Evolutionary conservation across 2,329 filamentous ascomycete species (phyloP).

Genomic region (Epichloe sibirici): DNA sequence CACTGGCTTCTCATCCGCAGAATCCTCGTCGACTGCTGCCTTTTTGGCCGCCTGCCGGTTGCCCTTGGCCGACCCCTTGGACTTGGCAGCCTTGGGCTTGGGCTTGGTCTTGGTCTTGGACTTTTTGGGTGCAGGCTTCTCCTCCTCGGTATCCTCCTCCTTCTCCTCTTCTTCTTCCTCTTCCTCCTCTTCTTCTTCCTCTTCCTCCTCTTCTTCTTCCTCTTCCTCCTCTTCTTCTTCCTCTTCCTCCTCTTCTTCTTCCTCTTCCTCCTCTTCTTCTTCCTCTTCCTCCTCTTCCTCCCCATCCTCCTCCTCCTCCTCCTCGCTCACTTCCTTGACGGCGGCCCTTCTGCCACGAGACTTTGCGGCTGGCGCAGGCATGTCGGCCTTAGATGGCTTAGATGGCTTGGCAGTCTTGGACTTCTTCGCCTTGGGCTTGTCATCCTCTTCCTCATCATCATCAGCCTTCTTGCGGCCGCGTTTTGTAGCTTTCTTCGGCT

Average conservation of each 20-base stretch:
- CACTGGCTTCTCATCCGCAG: slow-evolving; percentile 10
- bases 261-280: slow-evolving; percentile 5
- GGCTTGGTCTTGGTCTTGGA: slow-evolving; percentile 5
- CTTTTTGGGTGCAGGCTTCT: slow-evolving; percentile 4
- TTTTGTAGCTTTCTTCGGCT: slow-evolving; percentile 23
- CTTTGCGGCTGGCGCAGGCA: slow-evolving; percentile 5
- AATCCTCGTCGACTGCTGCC: slow-evolving; percentile 1
- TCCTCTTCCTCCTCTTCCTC: neutral
- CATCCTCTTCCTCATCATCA: slow-evolving; percentile 20
- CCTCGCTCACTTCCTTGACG: slow-evolving; percentile 9
- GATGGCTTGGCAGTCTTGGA: slow-evolving; percentile 18
- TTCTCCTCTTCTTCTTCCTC: slow-evolving; percentile 9
- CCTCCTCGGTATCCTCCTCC: neutral
- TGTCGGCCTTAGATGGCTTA: slow-evolving; percentile 10
- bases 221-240: slow-evolving; percentile 5
- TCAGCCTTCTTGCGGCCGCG: slow-evolving; percentile 21
- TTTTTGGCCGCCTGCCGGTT: slow-evolving; percentile 3
- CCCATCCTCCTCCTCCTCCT: slow-evolving; percentile 6
- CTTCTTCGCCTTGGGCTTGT: slow-evolving; percentile 24
- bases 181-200: slow-evolving; percentile 1
- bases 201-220: no score
- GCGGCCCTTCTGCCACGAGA: slow-evolving; percentile 1
- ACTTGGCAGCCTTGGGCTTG: neutral
- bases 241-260: slow-evolving; percentile 6
- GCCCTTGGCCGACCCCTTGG: slow-evolving; percentile 3